phyloP scores from a whole-genome alignment of 2,329 filamentous ascomycete genomes.

The Aspergillus intermedius region DNA sequence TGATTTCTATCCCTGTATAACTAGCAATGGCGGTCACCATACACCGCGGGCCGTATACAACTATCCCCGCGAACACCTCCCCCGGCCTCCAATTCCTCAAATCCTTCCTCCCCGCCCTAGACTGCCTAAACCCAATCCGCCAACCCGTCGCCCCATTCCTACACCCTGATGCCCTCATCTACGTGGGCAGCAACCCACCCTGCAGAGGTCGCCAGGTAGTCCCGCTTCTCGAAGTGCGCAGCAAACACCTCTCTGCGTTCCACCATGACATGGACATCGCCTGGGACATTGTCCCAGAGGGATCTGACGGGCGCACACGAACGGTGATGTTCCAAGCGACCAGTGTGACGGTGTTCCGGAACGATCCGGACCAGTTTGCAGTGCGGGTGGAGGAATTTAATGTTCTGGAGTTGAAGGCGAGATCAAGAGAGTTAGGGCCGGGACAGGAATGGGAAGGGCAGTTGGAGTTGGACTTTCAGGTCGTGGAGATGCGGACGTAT shows the following conservation, averaged over 20 bases:
- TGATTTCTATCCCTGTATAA: background rate
- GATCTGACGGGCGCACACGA: background rate
- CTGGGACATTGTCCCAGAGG: constrained; percentile 15
- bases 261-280: constrained; percentile 12
- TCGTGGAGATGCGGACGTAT: constrained; percentile 15
- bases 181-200: constrained; percentile 13
- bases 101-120: constrained; percentile 13
- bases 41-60: constrained; percentile 14
- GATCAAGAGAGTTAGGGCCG: background rate
- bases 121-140: constrained; percentile 8
- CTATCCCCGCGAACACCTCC: constrained; percentile 10
- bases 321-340: constrained; percentile 20
- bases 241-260: constrained; percentile 9
- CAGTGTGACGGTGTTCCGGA: constrained; percentile 11
- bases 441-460: background rate
- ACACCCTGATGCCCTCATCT: constrained; percentile 10
- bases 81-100: constrained; percentile 16
- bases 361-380: constrained; percentile 16
- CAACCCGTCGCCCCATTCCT: constrained; percentile 9
- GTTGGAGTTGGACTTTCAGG: constrained; percentile 8
- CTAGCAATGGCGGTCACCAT: constrained; percentile 2
- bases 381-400: constrained; percentile 15
- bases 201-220: constrained; percentile 4
- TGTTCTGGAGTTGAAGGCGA: constrained; percentile 10
- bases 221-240: constrained; percentile 13